Base-by-base conservation (phyloP, 108 stramenopile genomes). In the Discostella stelligeroides region DNA sequence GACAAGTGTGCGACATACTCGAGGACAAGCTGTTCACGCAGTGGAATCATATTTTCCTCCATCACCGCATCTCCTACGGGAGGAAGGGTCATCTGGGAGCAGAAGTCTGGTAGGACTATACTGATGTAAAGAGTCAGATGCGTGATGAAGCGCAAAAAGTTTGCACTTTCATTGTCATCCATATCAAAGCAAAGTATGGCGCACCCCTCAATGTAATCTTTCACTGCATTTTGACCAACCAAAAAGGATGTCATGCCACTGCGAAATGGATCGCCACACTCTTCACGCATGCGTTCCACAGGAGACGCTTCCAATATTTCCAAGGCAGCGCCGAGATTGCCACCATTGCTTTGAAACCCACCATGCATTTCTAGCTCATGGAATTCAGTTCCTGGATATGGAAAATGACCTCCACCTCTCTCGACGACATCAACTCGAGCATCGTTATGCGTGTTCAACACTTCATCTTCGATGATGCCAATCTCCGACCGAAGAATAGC, bases 401-500 rank as follows among this genome's bases (percentile, higher is more conserved):
- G 75, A 58, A 76, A 76, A 28, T 48, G 49, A 23, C 50, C 53
- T 14, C 60, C 67, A 38, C 47, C 63, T 20, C 45, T 53, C 41
- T 65, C 67, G 14, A 24, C 61, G 13, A 59, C 66, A 4, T 63
- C 67, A 1, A 76, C 53, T 23, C 75, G 59, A 25, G 77, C 48
- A 58, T 48, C 63, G 59, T 88, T 86, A 70, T 88, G 83, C 23
- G 48, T 29, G 30, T 78, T 73, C 62, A 89, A 67, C 18, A 86
- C 67, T 42, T 88, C 84, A 49, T 92, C 91, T 63, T 86, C 84
- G 47, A 72, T 67, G 25, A 88, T 66, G 51, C 83, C 84, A 39
- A 78, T 49, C 20, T 83, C 59, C 24, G 78, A 60, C 15, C 49
- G 68, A 51, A 85, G 72, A 49, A 78, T 62, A 20, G 72, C 85